Conservation (phyloP, 2,329 filamentous ascomycete species). For the Alternaria gansuensis region DNA sequence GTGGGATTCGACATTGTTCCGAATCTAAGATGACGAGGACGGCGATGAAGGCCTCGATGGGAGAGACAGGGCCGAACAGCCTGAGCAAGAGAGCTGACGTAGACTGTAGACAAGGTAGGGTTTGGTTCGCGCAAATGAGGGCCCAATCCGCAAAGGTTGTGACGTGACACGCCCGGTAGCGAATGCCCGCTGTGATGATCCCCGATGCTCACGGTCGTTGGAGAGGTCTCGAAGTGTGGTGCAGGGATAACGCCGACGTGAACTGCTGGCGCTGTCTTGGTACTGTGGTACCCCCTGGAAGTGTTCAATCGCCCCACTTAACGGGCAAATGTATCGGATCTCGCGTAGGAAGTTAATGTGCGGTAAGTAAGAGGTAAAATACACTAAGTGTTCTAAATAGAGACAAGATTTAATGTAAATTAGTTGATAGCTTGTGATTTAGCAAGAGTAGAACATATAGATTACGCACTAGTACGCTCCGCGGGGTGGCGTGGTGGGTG, state of each 20-base stretch:
- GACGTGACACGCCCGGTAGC: constrained; percentile 20
- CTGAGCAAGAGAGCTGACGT: constrained; percentile 35
- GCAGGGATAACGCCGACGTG: constrained; percentile 38
- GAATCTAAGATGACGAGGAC: constrained; percentile 40
- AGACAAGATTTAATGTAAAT: no score
- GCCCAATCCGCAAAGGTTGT: constrained; percentile 18
- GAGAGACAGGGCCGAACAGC: constrained; percentile 37
- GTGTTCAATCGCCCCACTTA: no score
- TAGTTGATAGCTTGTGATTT: no score
- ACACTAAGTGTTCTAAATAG: no score
- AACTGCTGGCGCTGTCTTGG: constrained; percentile 34
- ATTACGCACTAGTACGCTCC: no score
- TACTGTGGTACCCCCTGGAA: no score
- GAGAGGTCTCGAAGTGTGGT: constrained; percentile 15
- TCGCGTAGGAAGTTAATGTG: no score
- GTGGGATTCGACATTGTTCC: constrained; percentile 27
- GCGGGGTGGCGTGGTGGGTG: no score
- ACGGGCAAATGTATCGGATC: no score
- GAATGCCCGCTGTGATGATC: constrained; percentile 20
- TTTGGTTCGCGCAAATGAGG: constrained; percentile 25
- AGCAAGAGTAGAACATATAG: no score
- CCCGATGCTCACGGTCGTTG: constrained; percentile 18
- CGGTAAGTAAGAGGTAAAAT: no score
- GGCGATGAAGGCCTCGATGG: constrained; percentile 29
- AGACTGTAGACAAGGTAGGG: constrained; percentile 18